Evolutionary conservation across 2,329 filamentous ascomycete genomes (phyloP).

Genomic region (Clonostachys chloroleuca): DNA sequence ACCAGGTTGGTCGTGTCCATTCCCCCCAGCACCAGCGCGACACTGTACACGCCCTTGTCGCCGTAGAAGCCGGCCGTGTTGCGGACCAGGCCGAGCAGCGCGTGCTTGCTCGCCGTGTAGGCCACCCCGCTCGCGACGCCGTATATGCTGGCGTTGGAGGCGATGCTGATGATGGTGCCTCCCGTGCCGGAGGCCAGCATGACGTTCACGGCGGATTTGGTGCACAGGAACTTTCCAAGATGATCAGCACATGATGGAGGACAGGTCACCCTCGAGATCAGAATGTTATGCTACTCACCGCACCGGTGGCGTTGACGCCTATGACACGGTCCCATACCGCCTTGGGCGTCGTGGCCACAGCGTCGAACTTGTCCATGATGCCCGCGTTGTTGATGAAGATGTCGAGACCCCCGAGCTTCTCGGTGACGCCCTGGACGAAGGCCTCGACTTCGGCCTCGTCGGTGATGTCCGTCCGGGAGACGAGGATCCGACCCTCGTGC

Average conservation of each 20-base stretch:
- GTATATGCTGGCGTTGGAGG: slow-evolving; percentile 35
- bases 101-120: slow-evolving; percentile 51
- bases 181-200: slow-evolving; percentile 14
- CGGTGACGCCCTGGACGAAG: slow-evolving; percentile 11
- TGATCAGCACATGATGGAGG: too few relatives aligned
- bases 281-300: slow-evolving; percentile 8
- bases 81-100: slow-evolving; percentile 46
- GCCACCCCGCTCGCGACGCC: slow-evolving; percentile 36
- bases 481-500: slow-evolving; percentile 3
- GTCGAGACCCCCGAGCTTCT: slow-evolving; percentile 30
- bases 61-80: slow-evolving; percentile 54
- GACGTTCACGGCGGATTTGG: slow-evolving; percentile 39
- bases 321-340: slow-evolving; percentile 49
- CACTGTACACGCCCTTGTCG: slow-evolving; percentile 44
- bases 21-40: slow-evolving; percentile 42
- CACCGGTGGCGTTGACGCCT: slow-evolving; percentile 50
- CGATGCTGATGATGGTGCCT: slow-evolving; percentile 48
- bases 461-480: slow-evolving; percentile 7
- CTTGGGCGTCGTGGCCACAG: slow-evolving; percentile 39
- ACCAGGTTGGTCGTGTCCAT: slow-evolving; percentile 53
- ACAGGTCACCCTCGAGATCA: too few relatives aligned
- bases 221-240: slow-evolving; percentile 32
- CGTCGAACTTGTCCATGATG: slow-evolving; percentile 51
- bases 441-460: slow-evolving; percentile 13
- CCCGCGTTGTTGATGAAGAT: slow-evolving; percentile 56